phyloP scores from a whole-genome alignment of 108 stramenopile species.

The Pseudonitzschia multistriata region DNA sequence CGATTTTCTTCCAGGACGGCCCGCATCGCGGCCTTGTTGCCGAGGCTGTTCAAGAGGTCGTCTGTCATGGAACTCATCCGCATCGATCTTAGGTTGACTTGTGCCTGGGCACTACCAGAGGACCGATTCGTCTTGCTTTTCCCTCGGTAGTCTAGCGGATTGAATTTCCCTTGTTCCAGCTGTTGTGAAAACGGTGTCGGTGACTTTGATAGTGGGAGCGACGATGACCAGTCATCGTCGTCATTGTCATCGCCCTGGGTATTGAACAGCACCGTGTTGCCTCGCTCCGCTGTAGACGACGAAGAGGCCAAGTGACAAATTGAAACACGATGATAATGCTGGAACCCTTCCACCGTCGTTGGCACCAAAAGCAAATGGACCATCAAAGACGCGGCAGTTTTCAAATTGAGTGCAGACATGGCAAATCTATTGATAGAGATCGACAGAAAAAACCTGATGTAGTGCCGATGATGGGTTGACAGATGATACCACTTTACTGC shows the following conservation, averaged over 20 bases:
- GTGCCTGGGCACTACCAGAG: not conserved
- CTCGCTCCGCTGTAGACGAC: not conserved
- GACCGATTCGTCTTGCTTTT: not conserved
- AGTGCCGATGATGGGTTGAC: too few species aligned
- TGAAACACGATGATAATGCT: not conserved
- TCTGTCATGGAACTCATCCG: slow-evolving; percentile 28
- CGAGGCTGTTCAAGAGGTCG: slow-evolving; percentile 27
- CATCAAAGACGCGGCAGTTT: not conserved
- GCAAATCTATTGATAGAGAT: too few species aligned
- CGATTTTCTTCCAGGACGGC: slow-evolving; percentile 24
- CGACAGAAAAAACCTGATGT: too few species aligned
- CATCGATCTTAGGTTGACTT: slow-evolving; percentile 23
- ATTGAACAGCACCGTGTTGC: not conserved
- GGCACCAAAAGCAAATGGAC: slow-evolving; percentile 4
- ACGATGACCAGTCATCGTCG: not conserved
- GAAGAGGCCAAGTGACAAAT: not conserved
- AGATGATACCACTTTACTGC: too few species aligned
- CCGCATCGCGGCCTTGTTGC: slow-evolving; percentile 11
- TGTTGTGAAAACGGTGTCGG: not conserved
- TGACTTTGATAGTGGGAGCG: not conserved
- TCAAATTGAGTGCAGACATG: not conserved
- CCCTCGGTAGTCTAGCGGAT: slow-evolving; percentile 1
- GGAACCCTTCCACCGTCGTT: slow-evolving; percentile 8
- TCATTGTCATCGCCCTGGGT: not conserved
- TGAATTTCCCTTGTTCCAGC: slow-evolving; percentile 5